Evolutionary conservation across 1,139 yeast genomes (phyloP).

Genomic region (Debaryomyces coudertii): DNA sequence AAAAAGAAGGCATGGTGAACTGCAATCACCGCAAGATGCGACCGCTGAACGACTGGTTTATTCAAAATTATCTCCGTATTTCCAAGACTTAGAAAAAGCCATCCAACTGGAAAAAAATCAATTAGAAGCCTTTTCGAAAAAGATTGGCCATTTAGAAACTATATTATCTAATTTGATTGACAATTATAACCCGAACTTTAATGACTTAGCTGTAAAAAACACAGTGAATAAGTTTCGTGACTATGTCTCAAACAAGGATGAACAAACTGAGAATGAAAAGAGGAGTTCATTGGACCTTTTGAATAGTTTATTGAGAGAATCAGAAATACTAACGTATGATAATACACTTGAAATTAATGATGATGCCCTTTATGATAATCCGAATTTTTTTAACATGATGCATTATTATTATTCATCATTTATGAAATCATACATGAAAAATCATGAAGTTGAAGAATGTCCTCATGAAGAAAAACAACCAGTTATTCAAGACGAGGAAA

Average conservation of each 20-base stretch:
- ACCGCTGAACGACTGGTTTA: slow-evolving; percentile 20
- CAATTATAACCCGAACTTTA: slow-evolving; percentile 85
- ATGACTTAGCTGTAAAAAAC: slow-evolving; percentile 82
- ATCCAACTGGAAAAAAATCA: slow-evolving; percentile 15
- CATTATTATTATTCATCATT: slow-evolving; percentile 26
- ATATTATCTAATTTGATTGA: slow-evolving; percentile 50
- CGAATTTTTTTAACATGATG: slow-evolving; percentile 29
- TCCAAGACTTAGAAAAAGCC: slow-evolving; percentile 18
- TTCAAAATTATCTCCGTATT: slow-evolving; percentile 23
- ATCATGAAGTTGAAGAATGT: slow-evolving; percentile 1
- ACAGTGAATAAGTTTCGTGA: slow-evolving; percentile 67
- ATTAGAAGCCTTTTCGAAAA: slow-evolving; percentile 20
- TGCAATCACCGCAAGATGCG: slow-evolving; percentile 15
- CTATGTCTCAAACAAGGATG: slow-evolving; percentile 45
- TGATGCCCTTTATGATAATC: slow-evolving; percentile 13
- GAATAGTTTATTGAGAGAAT: slow-evolving; percentile 19
- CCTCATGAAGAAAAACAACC: slow-evolving; percentile 9
- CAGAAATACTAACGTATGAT: slow-evolving; percentile 10
- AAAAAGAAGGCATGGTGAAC: slow-evolving; percentile 14
- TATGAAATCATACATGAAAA: slow-evolving; percentile 14
- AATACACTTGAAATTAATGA: background rate
- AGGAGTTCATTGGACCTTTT: slow-evolving; percentile 2
- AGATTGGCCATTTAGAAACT: slow-evolving; percentile 38
- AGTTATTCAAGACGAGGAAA: slow-evolving; percentile 14
- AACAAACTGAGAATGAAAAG: slow-evolving; percentile 14